Percentiles rank a stretch among this genome's conserved stretches.
These are phyloP conservation scores for Kockiozyma suomiensis DNA, from an alignment of 805 yeast species.

Conservation along the genomic window DNA sequence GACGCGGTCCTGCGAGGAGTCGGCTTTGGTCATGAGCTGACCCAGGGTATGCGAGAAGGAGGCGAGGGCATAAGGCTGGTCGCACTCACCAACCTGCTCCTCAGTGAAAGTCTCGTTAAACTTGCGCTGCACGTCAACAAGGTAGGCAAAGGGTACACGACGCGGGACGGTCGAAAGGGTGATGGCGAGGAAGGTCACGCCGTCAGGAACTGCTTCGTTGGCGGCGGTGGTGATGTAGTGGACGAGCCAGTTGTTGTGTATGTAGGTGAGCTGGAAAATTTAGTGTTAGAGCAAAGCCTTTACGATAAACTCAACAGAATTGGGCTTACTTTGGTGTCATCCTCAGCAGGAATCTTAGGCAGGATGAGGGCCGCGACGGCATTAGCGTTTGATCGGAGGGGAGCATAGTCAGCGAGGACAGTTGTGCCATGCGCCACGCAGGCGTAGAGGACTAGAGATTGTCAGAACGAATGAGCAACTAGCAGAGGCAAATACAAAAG, in stretches of 20 bases:
- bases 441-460: conserved; percentile 29
- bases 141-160: conserved; percentile 36
- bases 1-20: conserved; percentile 27
- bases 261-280: conserved; percentile 37
- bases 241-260: conserved; percentile 40
- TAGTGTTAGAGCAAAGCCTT: background rate
- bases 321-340: conserved; percentile 36
- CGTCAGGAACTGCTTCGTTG: conserved; percentile 35
- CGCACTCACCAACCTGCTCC: conserved; percentile 30
- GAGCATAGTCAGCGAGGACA: conserved; percentile 54
- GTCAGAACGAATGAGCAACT: background rate
- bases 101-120: conserved; percentile 28
- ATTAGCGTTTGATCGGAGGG: conserved; percentile 55
- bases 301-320: background rate
- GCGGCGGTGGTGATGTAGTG: conserved; percentile 41
- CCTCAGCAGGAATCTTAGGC: conserved; percentile 36
- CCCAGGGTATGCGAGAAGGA: conserved; percentile 29
- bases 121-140: conserved; percentile 34
- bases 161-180: conserved; percentile 35
- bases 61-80: conserved; percentile 26
- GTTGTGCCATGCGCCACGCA: conserved; percentile 45
- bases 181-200: conserved; percentile 40
- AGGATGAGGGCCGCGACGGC: conserved; percentile 34
- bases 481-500: background rate
- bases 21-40: conserved; percentile 27